Evolutionary conservation across 139 green algal species (phyloP), one percentile per base, ranked within the genome.

Genomic region (Edaphochlamys debaryana): DNA sequence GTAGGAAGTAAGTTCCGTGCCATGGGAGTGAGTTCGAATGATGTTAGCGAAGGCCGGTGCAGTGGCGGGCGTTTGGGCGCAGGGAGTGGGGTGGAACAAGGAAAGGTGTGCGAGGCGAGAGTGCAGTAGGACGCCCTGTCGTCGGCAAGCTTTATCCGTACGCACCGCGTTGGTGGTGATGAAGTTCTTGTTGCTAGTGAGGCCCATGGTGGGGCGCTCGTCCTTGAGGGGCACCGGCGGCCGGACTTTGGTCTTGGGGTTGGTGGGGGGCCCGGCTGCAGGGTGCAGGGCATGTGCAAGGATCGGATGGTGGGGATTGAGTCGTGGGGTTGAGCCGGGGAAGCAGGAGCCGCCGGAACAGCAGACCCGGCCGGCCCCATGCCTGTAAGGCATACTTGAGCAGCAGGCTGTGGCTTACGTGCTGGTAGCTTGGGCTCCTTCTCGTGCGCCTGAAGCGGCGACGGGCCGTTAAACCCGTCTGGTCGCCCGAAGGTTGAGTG

Each of bases 131-230:
- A n/a, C n/a, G n/a, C n/a, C n/a, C n/a, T n/a, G n/a, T n/a, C n/a
- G n/a, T n/a, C n/a, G n/a, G n/a, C n/a, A n/a, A n/a, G n/a, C n/a
- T n/a, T n/a, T n/a, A n/a, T n/a, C n/a, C n/a, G n/a, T n/a, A n/a
- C n/a, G 9, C 45, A 63, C 80, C 4, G 94, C 93, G 64, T 98
- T 98, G 6, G 84, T 86, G 1, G 90, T 93, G 75, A 98, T 92
- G 86, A 94, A 98, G 87, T 98, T 94, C 60, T 95, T 95, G 76
- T 92, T 90, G 87, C 86, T 95, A 42, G 86, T 86, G 19, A 96
- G 81, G 0, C 92, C 92, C 87, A 95, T 94, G 27, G 93, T 54
- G 0, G 94, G 94, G 66, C 67, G 62, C 36, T 98, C 94, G 7
- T 89, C 85, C 32, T 78, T 72, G 27, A n/a, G 80, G 20, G 92